Evolutionary conservation across 768 basidiomycete genomes (phyloP).

Genomic region (Mycena metata): DNA sequence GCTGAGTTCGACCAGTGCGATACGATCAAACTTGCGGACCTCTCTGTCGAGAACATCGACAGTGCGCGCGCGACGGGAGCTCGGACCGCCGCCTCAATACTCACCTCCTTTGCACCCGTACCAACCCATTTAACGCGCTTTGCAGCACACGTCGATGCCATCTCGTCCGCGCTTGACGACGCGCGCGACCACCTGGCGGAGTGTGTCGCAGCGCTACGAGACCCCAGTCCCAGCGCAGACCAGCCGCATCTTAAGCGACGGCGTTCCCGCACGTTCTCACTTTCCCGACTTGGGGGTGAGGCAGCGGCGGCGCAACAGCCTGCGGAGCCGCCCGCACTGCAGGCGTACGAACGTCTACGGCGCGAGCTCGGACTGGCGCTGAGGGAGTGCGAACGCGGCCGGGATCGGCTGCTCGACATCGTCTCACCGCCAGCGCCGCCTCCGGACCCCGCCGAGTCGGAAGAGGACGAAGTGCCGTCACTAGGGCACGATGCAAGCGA

Average conservation of each 20-base stretch:
- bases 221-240: conserved; percentile 46
- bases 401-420: conserved; percentile 71
- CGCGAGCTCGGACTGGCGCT: conserved; percentile 83
- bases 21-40: conserved; percentile 37
- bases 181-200: conserved; percentile 76
- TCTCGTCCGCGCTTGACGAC: conserved; percentile 76
- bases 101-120: conserved; percentile 77
- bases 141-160: conserved; percentile 79
- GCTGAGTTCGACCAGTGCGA: conserved; percentile 66
- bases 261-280: conserved; percentile 37
- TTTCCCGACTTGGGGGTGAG: not conserved
- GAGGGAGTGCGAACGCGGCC: conserved; percentile 86
- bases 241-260: conserved; percentile 35
- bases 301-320: conserved; percentile 11
- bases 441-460: conserved; percentile 53
- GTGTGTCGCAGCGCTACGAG: conserved; percentile 71
- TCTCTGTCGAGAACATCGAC: conserved; percentile 28
- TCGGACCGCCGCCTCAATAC: conserved; percentile 24
- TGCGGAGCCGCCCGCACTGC: conserved; percentile 65
- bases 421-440: conserved; percentile 58
- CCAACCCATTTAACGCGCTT: conserved; percentile 79
- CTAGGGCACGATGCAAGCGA: conserved; percentile 64
- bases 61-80: conserved; percentile 40
- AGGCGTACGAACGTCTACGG: conserved; percentile 81
- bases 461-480: conserved; percentile 60